These are phyloP conservation scores for Arthrobotrys megalospora DNA, from an alignment of 2,329 filamentous ascomycete genomes.

Conservation along the genomic window DNA sequence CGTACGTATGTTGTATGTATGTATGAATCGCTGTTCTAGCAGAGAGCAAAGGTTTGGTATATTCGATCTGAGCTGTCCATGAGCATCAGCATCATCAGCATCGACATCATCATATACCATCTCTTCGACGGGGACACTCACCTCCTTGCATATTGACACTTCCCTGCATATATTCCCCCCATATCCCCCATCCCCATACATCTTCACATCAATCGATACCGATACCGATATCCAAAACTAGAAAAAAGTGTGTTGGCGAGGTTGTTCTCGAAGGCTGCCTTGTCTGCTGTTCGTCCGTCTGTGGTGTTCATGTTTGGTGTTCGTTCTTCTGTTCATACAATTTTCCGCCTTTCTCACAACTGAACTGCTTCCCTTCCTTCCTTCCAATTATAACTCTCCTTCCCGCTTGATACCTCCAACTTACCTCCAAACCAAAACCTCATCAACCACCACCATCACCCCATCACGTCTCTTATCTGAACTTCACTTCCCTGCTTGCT, in stretches of 20 bases:
- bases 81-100: too few species aligned
- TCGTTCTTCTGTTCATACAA: conserved; percentile 20
- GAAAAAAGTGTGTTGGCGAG: too few species aligned
- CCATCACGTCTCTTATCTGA: conserved; percentile 16
- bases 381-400: conserved; percentile 62
- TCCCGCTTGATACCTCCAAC: conserved; percentile 59
- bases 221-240: not conserved
- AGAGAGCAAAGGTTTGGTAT: not conserved
- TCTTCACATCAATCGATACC: not conserved
- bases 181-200: not conserved
- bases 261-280: too few species aligned
- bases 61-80: not conserved
- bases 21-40: not conserved
- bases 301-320: conserved; percentile 7
- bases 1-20: not conserved
- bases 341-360: conserved; percentile 31
- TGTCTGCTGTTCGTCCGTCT: too few species aligned
- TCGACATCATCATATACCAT: too few species aligned
- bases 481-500: conserved; percentile 33
- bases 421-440: conserved; percentile 28
- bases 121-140: not conserved
- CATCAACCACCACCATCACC: conserved; percentile 21
- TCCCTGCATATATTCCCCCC: not conserved
- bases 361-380: conserved; percentile 45
- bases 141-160: not conserved